Evolutionary conservation across 192 early-diverging fungal species (phyloP).

Genomic region (Dimargaris cristalligena): DNA sequence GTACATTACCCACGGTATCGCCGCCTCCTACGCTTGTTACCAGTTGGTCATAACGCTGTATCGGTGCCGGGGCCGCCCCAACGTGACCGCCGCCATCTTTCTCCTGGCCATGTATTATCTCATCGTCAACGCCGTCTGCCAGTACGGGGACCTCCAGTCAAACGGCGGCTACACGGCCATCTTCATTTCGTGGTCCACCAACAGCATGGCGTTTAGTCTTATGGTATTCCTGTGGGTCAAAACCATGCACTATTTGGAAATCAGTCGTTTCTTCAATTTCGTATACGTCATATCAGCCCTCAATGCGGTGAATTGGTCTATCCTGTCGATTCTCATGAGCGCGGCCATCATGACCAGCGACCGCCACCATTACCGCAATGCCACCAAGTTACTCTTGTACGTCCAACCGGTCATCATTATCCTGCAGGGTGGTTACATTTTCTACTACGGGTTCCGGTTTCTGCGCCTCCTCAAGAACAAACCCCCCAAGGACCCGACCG

Average conservation of each 20-base stretch:
- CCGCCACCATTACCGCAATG: not conserved
- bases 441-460: not conserved
- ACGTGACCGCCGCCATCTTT: not conserved
- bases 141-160: conserved; percentile 9
- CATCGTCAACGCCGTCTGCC: not conserved
- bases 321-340: not conserved
- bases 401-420: not conserved
- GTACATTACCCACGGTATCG: conserved; percentile 4
- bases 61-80: not conserved
- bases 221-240: conserved; percentile 1
- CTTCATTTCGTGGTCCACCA: not conserved
- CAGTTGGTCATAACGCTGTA: conserved; percentile 3
- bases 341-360: not conserved
- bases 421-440: not conserved
- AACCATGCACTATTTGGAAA: not conserved
- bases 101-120: not conserved
- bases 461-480: not conserved
- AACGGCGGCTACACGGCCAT: not conserved
- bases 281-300: not conserved
- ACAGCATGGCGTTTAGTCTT: conserved; percentile 1
- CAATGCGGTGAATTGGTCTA: not conserved
- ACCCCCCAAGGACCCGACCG: not conserved
- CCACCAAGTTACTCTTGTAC: not conserved
- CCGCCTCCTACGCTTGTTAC: conserved; percentile 1
- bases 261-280: conserved; percentile 1